Conservation (phyloP, 257 asterid genomes). For the Forsythia suspensa region DNA sequence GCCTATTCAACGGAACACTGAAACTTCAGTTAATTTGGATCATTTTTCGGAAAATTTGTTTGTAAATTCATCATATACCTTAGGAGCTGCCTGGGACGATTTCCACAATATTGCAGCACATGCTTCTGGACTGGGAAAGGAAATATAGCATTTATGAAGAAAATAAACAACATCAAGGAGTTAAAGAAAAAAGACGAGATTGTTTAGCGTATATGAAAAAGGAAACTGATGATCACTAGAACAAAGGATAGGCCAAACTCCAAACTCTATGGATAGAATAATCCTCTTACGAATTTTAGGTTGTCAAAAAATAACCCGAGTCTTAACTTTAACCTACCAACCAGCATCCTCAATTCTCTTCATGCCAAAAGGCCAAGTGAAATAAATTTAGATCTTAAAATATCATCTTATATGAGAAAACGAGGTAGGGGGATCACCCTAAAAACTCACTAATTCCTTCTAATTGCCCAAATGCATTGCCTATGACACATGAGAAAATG, state of each 20-base stretch:
- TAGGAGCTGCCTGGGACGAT: slow-evolving; percentile 52
- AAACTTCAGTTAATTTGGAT: background rate
- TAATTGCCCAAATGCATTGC: no score
- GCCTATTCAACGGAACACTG: slow-evolving; percentile 32
- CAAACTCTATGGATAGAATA: no score
- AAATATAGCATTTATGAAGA: background rate
- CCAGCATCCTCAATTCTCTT: no score
- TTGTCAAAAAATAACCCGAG: background rate
- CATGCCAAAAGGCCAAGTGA: no score
- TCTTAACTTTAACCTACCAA: background rate
- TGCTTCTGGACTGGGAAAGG: slow-evolving; percentile 49
- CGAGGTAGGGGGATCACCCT: no score
- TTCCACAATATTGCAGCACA: slow-evolving; percentile 64
- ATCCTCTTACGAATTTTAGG: no score
- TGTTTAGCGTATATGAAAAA: background rate
- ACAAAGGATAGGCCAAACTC: no score
- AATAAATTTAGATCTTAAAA: no score
- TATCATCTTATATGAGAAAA: no score
- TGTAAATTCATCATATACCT: slow-evolving; percentile 24
- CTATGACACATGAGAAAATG: no score
- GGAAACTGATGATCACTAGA: background rate
- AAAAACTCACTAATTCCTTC: no score
- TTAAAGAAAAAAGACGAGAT: background rate
- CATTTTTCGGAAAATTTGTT: background rate
- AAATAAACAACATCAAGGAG: background rate